Base-by-base conservation (phyloP, 768 basidiomycete species). In the Tylopilus sp. region DNA sequence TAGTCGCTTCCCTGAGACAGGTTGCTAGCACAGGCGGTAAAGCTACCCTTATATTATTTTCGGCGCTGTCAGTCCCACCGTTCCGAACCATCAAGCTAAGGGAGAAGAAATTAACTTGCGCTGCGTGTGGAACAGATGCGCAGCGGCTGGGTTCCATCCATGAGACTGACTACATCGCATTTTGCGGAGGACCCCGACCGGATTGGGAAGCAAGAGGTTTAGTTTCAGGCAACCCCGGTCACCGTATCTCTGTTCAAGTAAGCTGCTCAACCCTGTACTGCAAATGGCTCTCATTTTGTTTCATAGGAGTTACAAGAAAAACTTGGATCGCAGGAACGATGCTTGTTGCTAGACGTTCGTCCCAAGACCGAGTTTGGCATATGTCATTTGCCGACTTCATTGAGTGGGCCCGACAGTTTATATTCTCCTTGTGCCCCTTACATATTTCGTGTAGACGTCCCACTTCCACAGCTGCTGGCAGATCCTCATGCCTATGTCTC, bases 11-110 rank as follows among this genome's bases (percentile, higher is more conserved):
- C 13, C 33, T 53, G 51, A 57, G 45, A 46, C 38, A 31, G 49
- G 43, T 35, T 15, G 36, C 49, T 21, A 42, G 51, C 3, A 38
- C 52, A 87, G 87, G 88, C 53, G 71, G 71, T 12, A 78, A 73
- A 42, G 81, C 92, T 0, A 72, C 80, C 0, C 67, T 98, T 21
- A 74, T 91, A 15, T 66, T 95, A 18, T 91, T 86, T 68, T 86
- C 88, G 21, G 86, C 91, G 0, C 66, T 93, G 15, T 78, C 76
- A 0, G 63, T 69, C 17, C 79, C 88, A 1, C 85, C 88, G 0
- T 95, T 97, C 66, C 81, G 95, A 5, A 85, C 73, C 38, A 80
- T 98, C 69, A 92, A 86, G 58, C 73, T 97, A n/a, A 81, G 94
- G 35, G 68, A 77, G 4, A 80, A 82, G 36, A 85, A 88, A 47